phyloP scores from a whole-genome alignment of 441 rosid species.

The Populus hybrid region DNA sequence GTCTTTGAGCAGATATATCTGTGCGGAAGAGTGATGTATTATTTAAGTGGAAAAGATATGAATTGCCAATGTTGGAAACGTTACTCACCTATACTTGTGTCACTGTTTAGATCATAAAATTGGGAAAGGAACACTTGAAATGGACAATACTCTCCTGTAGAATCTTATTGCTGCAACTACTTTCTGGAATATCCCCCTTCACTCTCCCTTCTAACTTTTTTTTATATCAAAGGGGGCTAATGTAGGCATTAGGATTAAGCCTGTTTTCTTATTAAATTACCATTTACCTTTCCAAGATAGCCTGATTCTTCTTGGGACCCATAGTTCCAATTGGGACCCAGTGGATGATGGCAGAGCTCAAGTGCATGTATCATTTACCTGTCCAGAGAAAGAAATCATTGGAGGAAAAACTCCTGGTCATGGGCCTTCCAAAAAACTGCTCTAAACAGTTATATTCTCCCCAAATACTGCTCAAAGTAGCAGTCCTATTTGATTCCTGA shows the following conservation, averaged over 20 bases:
- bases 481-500: conserved; percentile 8
- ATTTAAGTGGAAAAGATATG: not conserved
- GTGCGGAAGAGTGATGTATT: not conserved
- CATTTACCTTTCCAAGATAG: not conserved
- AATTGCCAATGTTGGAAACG: not conserved
- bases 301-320: not conserved
- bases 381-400: not conserved
- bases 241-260: not conserved
- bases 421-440: not conserved
- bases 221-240: not conserved
- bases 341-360: not conserved
- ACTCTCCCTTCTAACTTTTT: not conserved
- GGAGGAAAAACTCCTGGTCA: not conserved
- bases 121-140: not conserved
- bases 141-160: not conserved
- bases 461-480: not conserved
- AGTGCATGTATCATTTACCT: not conserved
- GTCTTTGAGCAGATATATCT: not conserved
- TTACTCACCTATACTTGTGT: not conserved
- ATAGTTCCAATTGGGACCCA: conserved; percentile 10
- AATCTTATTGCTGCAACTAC: not conserved
- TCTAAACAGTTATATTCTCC: conserved; percentile 2
- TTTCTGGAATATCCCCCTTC: not conserved
- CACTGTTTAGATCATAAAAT: not conserved
- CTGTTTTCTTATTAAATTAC: not conserved